Evolutionary conservation across 768 basidiomycete genomes (phyloP), one percentile per base, ranked within the genome.

Genomic region (Leccinum incarnatum): DNA sequence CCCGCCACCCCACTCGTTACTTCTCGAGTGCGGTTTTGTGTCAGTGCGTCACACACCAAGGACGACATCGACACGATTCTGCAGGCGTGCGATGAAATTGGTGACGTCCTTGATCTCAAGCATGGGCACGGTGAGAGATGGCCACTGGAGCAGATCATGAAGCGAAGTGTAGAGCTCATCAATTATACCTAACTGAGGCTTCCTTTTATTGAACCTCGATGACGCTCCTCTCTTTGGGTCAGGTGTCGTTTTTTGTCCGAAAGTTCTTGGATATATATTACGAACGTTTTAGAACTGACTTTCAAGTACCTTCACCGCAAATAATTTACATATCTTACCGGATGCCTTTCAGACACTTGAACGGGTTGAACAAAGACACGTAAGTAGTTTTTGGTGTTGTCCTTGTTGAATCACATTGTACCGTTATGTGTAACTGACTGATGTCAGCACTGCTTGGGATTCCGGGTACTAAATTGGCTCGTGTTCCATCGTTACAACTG

Each of bases 1-100:
- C 91, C 88, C 7, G 94, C 95, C 1, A 97, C 95, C 27, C 87
- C 94, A 15, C 83, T 98, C 42, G 86, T 94, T 61, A 93, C 92
- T 10, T 83, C 86, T 47, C 84, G 97, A 29, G 93, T 95, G 54
- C 81, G 97, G 66, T 97, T 98, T 81, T 98, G 97, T 70, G 81
- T 98, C 15, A 93, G 91, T 57, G 91, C 96, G 11, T 79, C 94
- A 51, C 97, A 99, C 79, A 98, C 95, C 57, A 99, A 99, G 78
- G 90, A 94, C 65, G 97, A 99, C 68, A 85, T 98, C 58, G 97
- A 99, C 76, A 76, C 77, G 12, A 76, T 98, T 29, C 78, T 99
- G 51, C 76, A 81, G 46, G 95, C 96, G 8, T 93, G 89, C 67
- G 93, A 97, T 72, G 95, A 97, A 74, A 79, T 98, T 60, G 97